Evolutionary conservation across 371 early-diverging fungal genomes (phyloP).

Genomic region (Actinomortierella wolfii): DNA sequence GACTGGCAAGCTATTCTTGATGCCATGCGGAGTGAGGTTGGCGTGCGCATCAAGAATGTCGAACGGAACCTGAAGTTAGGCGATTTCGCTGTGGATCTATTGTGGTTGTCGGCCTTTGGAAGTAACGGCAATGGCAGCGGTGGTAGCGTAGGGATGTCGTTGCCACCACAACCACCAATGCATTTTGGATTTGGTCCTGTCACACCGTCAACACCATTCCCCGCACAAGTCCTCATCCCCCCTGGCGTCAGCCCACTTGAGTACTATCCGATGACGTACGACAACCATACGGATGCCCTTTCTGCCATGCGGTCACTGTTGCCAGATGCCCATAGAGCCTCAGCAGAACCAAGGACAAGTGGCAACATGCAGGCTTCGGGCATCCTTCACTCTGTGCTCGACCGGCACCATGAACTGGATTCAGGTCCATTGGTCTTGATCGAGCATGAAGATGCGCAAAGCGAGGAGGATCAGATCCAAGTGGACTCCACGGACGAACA

Average conservation of each 20-base stretch:
- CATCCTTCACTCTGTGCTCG: no score
- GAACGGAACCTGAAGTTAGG: conserved; percentile 45
- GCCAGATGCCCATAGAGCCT: no score
- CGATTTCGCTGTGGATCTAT: conserved; percentile 33
- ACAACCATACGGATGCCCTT: no score
- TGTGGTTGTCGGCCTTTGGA: conserved; percentile 42
- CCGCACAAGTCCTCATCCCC: not conserved
- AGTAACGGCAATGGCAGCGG: not conserved
- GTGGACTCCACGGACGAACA: no score
- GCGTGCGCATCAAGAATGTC: conserved; percentile 45
- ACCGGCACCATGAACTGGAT: no score
- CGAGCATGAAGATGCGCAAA: no score
- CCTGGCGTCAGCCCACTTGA: conserved; percentile 6
- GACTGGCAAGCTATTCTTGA: conserved; percentile 41
- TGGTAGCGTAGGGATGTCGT: not conserved
- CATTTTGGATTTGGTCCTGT: not conserved
- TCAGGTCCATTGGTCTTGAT: no score
- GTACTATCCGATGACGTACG: no score
- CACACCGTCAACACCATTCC: not conserved
- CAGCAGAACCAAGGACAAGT: no score
- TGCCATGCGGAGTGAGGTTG: conserved; percentile 44
- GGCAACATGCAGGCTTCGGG: no score
- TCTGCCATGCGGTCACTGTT: no score
- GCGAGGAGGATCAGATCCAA: no score
- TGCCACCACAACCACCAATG: not conserved